phyloP scores from a whole-genome alignment of 169 alveolate genomes.

The Plasmodium vivax region DNA sequence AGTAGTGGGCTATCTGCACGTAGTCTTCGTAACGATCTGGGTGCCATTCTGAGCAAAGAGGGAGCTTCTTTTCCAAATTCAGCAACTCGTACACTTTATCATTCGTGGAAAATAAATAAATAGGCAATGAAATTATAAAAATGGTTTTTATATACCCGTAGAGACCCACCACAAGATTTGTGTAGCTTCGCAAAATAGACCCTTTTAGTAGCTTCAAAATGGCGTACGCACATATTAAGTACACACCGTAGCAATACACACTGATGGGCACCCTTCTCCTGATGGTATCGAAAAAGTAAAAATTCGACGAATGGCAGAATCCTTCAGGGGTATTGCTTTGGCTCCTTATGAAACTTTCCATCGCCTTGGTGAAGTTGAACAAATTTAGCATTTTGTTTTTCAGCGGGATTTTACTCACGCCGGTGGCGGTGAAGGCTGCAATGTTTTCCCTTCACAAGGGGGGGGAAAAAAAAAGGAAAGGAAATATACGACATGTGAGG shows the following conservation, averaged over 20 bases:
- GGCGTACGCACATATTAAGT: conserved; percentile 54
- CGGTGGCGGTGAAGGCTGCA: conserved; percentile 56
- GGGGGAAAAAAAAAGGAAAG: background rate
- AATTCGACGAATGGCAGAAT: conserved; percentile 49
- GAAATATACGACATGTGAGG: background rate
- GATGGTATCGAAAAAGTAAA: conserved; percentile 68
- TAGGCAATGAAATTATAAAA: conserved; percentile 51
- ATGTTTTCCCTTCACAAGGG: conserved; percentile 54
- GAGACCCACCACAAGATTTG: conserved; percentile 46
- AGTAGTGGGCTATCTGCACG: conserved; percentile 24
- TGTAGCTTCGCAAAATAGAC: conserved; percentile 22
- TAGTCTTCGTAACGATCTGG: conserved; percentile 45
- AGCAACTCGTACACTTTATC: conserved; percentile 38
- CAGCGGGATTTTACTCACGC: conserved; percentile 42
- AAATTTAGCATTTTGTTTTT: conserved; percentile 39
- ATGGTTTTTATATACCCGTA: conserved; percentile 31
- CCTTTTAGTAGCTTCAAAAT: conserved; percentile 58
- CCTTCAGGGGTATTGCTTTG: conserved; percentile 75
- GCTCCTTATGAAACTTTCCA: conserved; percentile 63
- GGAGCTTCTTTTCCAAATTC: conserved; percentile 13
- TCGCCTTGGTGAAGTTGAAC: conserved; percentile 36
- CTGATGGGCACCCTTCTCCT: conserved; percentile 50
- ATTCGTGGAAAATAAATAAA: conserved; percentile 70
- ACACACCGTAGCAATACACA: conserved; percentile 51
- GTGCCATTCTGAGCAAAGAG: conserved; percentile 67